Percentiles rank a stretch among this genome's conserved stretches.
Conservation (phyloP, 306 rosid genomes). For the Malus fusca region DNA sequence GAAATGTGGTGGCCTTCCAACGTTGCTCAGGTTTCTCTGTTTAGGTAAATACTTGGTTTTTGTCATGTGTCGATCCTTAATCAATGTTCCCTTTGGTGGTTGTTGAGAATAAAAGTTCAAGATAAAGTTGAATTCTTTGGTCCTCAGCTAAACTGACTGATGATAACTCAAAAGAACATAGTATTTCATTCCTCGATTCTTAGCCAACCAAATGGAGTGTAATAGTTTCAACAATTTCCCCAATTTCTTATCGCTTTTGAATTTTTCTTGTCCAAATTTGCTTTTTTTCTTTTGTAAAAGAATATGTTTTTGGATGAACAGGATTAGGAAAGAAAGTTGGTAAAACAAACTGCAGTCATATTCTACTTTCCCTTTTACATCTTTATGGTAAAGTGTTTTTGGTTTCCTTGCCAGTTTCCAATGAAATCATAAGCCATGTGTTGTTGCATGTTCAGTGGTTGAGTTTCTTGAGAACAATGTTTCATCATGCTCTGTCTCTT, state of each 20-base stretch:
- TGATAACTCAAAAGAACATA: not conserved
- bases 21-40: slow-evolving; percentile 96
- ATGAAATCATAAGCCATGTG: slow-evolving; percentile 12
- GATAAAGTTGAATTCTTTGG: not conserved
- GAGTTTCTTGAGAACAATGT: slow-evolving; percentile 19
- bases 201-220: slow-evolving; percentile 8
- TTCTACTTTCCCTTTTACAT: not conserved
- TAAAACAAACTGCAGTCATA: not conserved
- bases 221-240: not conserved
- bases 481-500: slow-evolving; percentile 6
- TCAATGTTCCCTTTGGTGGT: slow-evolving; percentile 2
- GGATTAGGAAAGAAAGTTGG: not conserved
- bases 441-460: slow-evolving; percentile 27
- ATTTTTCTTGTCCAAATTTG: too few relatives aligned
- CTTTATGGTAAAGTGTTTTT: not conserved
- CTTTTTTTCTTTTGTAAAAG: too few relatives aligned
- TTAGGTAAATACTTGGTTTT: slow-evolving; percentile 43
- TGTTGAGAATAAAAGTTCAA: not conserved
- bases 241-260: not conserved
- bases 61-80: not conserved
- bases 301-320: not conserved
- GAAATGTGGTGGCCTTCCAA: slow-evolving; percentile 99
- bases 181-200: not conserved
- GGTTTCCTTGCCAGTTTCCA: slow-evolving; percentile 1
- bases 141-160: not conserved